Percentiles rank a stretch among this genome's conserved stretches.
These are phyloP conservation scores for Stagonosporopsis chrysanthemi DNA, from an alignment of 2,329 filamentous ascomycete species.

Conservation along the genomic window DNA sequence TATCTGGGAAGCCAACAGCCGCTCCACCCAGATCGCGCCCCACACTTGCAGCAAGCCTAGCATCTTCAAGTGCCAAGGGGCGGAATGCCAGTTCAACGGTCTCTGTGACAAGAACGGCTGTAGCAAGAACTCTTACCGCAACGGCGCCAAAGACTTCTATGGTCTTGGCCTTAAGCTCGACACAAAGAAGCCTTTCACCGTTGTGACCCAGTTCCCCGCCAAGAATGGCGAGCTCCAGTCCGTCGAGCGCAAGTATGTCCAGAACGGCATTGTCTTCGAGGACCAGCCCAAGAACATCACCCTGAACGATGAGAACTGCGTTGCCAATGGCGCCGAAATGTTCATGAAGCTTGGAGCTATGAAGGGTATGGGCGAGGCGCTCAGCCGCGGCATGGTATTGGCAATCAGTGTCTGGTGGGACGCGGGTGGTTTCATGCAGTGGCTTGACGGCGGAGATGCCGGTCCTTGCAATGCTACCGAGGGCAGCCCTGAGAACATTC, in stretches of 20 bases:
- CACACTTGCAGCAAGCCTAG: slow-evolving; percentile 58
- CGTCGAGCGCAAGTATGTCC: slow-evolving; percentile 71
- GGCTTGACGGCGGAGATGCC: slow-evolving; percentile 61
- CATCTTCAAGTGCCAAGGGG: slow-evolving; percentile 53
- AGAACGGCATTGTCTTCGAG: slow-evolving; percentile 66
- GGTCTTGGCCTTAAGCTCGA: slow-evolving; percentile 58
- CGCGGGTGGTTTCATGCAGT: slow-evolving; percentile 62
- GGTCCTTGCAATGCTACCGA: slow-evolving; percentile 64
- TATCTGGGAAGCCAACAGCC: slow-evolving; percentile 63
- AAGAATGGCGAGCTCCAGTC: slow-evolving; percentile 64
- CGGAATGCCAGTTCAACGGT: slow-evolving; percentile 49
- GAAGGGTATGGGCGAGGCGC: slow-evolving; percentile 56
- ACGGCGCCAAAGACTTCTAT: slow-evolving; percentile 38
- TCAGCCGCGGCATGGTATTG: slow-evolving; percentile 62
- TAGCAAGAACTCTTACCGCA: slow-evolving; percentile 45
- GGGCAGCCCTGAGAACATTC: slow-evolving; percentile 60
- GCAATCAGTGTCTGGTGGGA: slow-evolving; percentile 66
- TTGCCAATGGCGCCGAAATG: slow-evolving; percentile 32
- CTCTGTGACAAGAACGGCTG: slow-evolving; percentile 50
- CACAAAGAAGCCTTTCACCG: slow-evolving; percentile 67
- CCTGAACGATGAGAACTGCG: slow-evolving; percentile 44
- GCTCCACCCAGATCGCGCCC: slow-evolving; percentile 56
- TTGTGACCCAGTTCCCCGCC: slow-evolving; percentile 72
- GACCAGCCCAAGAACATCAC: slow-evolving; percentile 57
- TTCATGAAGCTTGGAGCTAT: slow-evolving; percentile 52